phyloP scores from a whole-genome alignment of 345 rosid genomes.

The Clarkia xantiana region DNA sequence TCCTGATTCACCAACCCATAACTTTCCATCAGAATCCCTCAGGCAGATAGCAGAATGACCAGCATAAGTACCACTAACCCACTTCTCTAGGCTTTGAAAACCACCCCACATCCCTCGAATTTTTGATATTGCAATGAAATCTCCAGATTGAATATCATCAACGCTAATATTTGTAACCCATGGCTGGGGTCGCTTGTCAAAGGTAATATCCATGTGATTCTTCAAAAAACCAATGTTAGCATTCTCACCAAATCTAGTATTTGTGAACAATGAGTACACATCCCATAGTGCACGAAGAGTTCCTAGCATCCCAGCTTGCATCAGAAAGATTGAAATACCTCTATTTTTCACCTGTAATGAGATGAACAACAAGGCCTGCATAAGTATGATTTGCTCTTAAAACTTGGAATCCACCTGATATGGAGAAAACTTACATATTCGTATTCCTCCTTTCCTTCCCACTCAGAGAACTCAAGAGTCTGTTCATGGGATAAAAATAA shows the following conservation, averaged over 20 bases:
- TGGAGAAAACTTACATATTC: conserved; percentile 55
- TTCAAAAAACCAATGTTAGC: conserved; percentile 67
- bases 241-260: conserved; percentile 90
- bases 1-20: conserved; percentile 97
- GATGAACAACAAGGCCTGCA: not conserved
- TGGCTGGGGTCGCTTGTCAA: conserved; percentile 52
- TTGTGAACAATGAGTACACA: conserved; percentile 87
- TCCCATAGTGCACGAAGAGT: conserved; percentile 91
- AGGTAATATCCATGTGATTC: conserved; percentile 83
- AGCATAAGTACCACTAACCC: conserved; percentile 99
- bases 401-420: not conserved
- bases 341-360: conserved; percentile 57
- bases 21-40: conserved; percentile 79
- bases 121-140: conserved; percentile 80
- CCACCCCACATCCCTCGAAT: conserved; percentile 39
- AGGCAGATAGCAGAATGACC: conserved; percentile 88
- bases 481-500: conserved; percentile 76
- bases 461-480: conserved; percentile 54
- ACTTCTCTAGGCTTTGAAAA: conserved; percentile 94
- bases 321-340: conserved; percentile 88
- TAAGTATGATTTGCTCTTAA: not conserved
- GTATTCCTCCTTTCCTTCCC: conserved; percentile 88
- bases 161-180: conserved; percentile 27
- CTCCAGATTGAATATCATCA: conserved; percentile 77
- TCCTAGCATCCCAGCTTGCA: conserved; percentile 98